Base-by-base conservation (phyloP, 306 rosid species). In the Dalbergia oliveri region DNA sequence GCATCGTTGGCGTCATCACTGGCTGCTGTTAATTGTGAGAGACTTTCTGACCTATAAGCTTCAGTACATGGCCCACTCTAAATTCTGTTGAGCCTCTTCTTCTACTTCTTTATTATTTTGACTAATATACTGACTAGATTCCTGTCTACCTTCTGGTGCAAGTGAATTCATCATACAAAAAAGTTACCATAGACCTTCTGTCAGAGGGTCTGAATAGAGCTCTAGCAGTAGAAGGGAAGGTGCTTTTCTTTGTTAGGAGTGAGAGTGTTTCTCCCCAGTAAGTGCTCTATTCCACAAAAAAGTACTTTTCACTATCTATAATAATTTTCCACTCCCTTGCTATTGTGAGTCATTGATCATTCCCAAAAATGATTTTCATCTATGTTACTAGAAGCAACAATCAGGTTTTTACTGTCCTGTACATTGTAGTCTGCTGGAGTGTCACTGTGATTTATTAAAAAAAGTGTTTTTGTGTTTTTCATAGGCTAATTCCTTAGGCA, bases 171-270 rank as follows among this genome's bases (percentile, higher is more conserved):
- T 77, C 97, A 12, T 81, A 90, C 78, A 87, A 54, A 84, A 87
- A 89, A 81, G 88, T 88, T 76, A 86, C 90, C 71, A 19, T 93
- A 51, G 88, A 86, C 82, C 81, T 57, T 85, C 79, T 93, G 72
- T 80, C 84, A 26, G 97, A 88, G 84, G 97, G 99, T 86, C 84
- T 87, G 47, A 94, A 94, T 89, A 94, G 81, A 90, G 80, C 89
- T 67, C 86, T 89, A 31, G 95, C 95, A 61, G 80, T 93, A 34
- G 88, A 85, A 4, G 97, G 95, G 78, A 94, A 90, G 88, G 97
- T 93, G 72, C 58, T 93, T 70, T 90, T 91, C 90, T 90, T 86
- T 86, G 80, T 94, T 56, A 89, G 76, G 83, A 90, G 88, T 82
- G 99, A 94, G 47, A 75, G 79, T 81, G 75, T 84, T 63, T 78